A percentile compares a stretch with the other conserved stretches of the same genome.
Evolutionary conservation across 179 eudicot genomes (phyloP).

Genomic region (Vitellaria paradoxa): DNA sequence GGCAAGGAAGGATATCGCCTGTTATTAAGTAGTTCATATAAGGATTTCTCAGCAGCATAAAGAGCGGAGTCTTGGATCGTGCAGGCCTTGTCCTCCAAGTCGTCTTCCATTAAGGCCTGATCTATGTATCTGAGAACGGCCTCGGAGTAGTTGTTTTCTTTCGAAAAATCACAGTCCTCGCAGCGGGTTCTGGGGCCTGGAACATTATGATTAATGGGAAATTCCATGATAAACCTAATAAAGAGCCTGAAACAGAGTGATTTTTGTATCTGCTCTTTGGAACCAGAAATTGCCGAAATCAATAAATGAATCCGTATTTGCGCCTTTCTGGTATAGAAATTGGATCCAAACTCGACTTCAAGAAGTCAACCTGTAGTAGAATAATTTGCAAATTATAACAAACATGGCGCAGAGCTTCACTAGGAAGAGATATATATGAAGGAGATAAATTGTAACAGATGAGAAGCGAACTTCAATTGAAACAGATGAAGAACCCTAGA

Average conservation of each 20-base stretch:
- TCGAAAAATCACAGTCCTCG: not conserved
- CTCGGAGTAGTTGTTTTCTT: conserved; percentile 34
- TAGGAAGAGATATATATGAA: not conserved
- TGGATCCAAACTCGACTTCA: no score
- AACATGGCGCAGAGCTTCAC: not conserved
- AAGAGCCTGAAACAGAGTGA: not conserved
- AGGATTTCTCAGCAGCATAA: conserved; percentile 16
- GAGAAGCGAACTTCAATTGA: not conserved
- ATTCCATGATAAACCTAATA: not conserved
- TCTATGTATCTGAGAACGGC: conserved; percentile 19
- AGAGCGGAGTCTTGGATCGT: conserved; percentile 11
- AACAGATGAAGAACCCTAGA: no score
- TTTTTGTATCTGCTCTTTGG: not conserved
- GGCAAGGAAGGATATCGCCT: not conserved
- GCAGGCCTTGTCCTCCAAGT: conserved; percentile 1
- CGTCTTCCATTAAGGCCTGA: conserved; percentile 18
- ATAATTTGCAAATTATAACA: not conserved
- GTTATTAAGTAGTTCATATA: conserved; percentile 8
- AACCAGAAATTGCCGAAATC: not conserved
- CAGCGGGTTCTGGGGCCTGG: no score
- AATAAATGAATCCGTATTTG: not conserved
- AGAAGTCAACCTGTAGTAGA: not conserved
- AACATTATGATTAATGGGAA: not conserved
- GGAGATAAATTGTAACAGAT: not conserved
- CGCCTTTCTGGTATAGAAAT: not conserved